Percentiles rank a stretch among this genome's conserved stretches.
Evolutionary conservation across 805 yeast species (phyloP).

Genomic region (Barnettozyma salicaria): DNA sequence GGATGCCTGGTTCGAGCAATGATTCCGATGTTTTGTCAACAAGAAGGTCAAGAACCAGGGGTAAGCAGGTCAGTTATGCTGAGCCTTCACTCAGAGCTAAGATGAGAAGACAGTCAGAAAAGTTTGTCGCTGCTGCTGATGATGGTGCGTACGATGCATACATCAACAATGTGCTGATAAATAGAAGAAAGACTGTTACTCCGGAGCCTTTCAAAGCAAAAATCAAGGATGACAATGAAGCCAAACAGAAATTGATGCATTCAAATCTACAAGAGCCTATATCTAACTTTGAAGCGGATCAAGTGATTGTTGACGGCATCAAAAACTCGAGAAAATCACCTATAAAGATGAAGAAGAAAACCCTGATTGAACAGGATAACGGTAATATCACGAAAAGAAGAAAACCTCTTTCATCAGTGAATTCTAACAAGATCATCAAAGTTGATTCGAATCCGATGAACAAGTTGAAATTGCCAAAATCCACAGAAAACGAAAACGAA

Average conservation of each 20-base stretch:
- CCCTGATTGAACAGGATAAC: conserved; percentile 20
- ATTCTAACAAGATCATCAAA: conserved; percentile 17
- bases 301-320: conserved; percentile 7
- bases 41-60: conserved; percentile 43
- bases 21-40: conserved; percentile 18
- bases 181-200: conserved; percentile 7
- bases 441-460: conserved; percentile 6
- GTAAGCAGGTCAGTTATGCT: conserved; percentile 57
- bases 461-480: conserved; percentile 8
- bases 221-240: neutral
- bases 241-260: neutral
- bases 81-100: conserved; percentile 62
- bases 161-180: conserved; percentile 5
- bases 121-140: conserved; percentile 54
- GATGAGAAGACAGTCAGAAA: conserved; percentile 59
- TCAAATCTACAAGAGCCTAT: neutral
- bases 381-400: conserved; percentile 25
- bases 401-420: conserved; percentile 18
- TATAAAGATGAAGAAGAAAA: conserved; percentile 6
- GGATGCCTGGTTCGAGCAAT: conserved; percentile 29
- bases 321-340: conserved; percentile 15
- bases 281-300: neutral
- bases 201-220: conserved; percentile 4
- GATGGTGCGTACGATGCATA: conserved; percentile 14
- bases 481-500: conserved; percentile 2